Conservation (phyloP, 305 asterid genomes). For the Rubia peregrina region DNA sequence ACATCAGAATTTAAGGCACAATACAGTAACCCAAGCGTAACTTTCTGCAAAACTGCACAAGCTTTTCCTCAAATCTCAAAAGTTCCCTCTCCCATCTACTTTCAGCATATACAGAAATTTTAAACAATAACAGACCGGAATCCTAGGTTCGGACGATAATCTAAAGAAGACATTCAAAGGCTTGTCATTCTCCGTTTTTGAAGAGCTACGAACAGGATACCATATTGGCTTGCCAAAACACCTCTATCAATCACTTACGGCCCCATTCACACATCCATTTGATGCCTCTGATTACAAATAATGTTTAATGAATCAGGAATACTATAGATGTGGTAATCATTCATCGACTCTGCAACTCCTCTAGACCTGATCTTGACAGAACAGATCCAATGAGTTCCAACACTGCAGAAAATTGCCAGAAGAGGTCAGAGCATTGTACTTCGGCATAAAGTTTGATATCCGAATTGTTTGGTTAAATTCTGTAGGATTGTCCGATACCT, state of each 20-base stretch:
- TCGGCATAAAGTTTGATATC: background rate
- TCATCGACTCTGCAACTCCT: background rate
- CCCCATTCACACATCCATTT: no score
- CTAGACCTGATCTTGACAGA: background rate
- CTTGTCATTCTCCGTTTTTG: background rate
- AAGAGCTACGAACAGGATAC: background rate
- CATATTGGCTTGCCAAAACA: no score
- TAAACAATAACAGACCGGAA: background rate
- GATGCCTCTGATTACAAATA: background rate
- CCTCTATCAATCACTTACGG: background rate
- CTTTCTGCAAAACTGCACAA: constrained; percentile 3
- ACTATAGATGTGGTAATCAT: background rate
- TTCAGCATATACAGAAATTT: background rate
- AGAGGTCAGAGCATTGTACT: background rate
- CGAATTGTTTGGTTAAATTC: background rate
- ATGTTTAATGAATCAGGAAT: constrained; percentile 10
- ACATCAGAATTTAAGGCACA: background rate
- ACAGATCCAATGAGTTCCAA: constrained; percentile 5
- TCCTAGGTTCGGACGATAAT: background rate
- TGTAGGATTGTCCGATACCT: background rate
- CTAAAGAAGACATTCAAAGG: background rate
- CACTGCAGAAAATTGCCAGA: constrained; percentile 3
- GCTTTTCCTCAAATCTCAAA: background rate
- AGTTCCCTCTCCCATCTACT: background rate
- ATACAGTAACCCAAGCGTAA: background rate